phyloP scores from a whole-genome alignment of 2,329 filamentous ascomycete species.

The Hymenoscyphus fructigenus region DNA sequence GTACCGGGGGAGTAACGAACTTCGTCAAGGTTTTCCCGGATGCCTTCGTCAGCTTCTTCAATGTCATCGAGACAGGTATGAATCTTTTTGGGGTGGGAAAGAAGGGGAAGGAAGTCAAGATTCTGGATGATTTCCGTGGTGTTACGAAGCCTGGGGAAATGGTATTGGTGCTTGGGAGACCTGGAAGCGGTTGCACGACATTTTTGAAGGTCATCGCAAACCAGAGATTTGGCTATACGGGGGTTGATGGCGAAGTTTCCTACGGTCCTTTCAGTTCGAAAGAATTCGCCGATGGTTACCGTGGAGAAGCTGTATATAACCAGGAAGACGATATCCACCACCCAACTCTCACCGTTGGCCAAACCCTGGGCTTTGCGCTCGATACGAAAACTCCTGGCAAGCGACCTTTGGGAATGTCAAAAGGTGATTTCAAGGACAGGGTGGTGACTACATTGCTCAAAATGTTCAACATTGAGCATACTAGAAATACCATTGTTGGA shows the following conservation, averaged over 20 bases:
- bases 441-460: constrained; percentile 74
- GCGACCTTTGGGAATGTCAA: constrained; percentile 70
- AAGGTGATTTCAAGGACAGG: constrained; percentile 72
- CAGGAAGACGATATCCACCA: constrained; percentile 85
- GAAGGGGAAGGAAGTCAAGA: constrained; percentile 69
- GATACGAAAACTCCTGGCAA: constrained; percentile 84
- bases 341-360: constrained; percentile 78
- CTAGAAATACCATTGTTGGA: constrained; percentile 79
- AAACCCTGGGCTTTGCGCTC: constrained; percentile 81
- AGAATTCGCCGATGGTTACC: constrained; percentile 69
- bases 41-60: constrained; percentile 69
- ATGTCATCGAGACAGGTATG: constrained; percentile 65
- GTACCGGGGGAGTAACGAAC: constrained; percentile 71
- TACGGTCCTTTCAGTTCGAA: constrained; percentile 73
- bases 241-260: constrained; percentile 63
- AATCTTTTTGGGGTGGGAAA: constrained; percentile 63
- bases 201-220: constrained; percentile 55
- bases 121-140: constrained; percentile 70
- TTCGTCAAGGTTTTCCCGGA: constrained; percentile 73
- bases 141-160: constrained; percentile 81
- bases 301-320: constrained; percentile 83
- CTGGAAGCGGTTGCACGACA: constrained; percentile 49
- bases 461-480: constrained; percentile 95
- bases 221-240: constrained; percentile 48
- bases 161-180: constrained; percentile 44